Evolutionary conservation across 1,139 yeast species (phyloP), one percentile per base, ranked within the genome.

Genomic region (Candida glucosophila): DNA sequence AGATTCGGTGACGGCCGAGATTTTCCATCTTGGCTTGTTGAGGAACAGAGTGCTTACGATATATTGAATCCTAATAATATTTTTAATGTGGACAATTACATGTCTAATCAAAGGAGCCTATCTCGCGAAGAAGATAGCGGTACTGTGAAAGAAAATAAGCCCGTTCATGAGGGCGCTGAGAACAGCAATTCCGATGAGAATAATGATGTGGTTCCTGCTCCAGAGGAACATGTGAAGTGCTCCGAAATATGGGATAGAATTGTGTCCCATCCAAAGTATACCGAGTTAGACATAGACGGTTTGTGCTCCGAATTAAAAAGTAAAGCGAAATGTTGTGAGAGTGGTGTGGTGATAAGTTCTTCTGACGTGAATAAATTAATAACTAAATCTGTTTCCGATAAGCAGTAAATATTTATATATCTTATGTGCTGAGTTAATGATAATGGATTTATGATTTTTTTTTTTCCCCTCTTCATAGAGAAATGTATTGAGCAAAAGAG

Each of bases 221-320:
- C 78, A 44, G 51, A 58, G 51, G 24, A 60, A 52, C 42, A 55
- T 2, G 43, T 47, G 36, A 44, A 73, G 44, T 90, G 98, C 52
- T 75, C 93, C 1, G 96, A 86, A 41, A 80, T 88, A 13, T 90
- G 98, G 98, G 97, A 88, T 51, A 71, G 97, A 44, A 81, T 90
- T 20, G 82, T 95, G 3, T 59, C 93, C 10, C 96, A 90, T 62
- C 97, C 98, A 18, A 76, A 80, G 49, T 90, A 88, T 52, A 76
- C 92, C 5, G 95, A 88, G 34, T 65, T 90, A 30, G 97, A 90
- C 52, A 86, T 90, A 37, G 96, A 88, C 48, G 92, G 95, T 2
- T 68, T 90, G 45, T 90, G 98, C 65, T 52, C 59, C 20, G 98
- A 90, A 53, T 67, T 90, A 48, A 79, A 88, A 54, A 58, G 76